Evolutionary conservation across 768 basidiomycete species (phyloP), one percentile per base, ranked within the genome.

Genomic region (Boletus rubroflammeus): DNA sequence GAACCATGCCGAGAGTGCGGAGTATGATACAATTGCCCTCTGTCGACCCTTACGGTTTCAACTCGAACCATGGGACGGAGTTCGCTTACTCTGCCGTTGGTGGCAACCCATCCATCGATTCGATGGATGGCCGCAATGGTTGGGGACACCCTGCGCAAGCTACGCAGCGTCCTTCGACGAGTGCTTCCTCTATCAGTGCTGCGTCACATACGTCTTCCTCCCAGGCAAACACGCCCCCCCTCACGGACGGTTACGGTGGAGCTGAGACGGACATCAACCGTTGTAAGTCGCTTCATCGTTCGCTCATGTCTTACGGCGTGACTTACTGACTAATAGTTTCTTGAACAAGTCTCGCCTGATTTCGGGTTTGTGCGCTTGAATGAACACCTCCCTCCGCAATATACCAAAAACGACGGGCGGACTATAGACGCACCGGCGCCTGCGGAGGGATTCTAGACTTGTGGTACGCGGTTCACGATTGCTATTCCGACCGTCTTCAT

Each of bases 311-410:
- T 71, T 70, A 71, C 69, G 65, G 70, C 64, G 73, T 75, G 67
- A 65, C 71, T 75, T 77, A 78, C 76, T 79, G 74, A 80, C 75
- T 53, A 55, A 49, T 66, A 75, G 72, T 76, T 70, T 72, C 64
- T 65, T 70, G 62, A 70, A 70, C 51, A 69, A 65, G 88, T 86
- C 81, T 87, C 88, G 65, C 88, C 88, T 72, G 88, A 90, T 78
- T 90, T 88, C 76, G 89, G 86, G 56, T 90, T 83, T 74, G 87
- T 90, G 66, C 78, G 80, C 64, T 86, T 90, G 86, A 88, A 84
- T 71, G 88, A 88, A 68, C 85, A 89, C 65, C 71, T 88, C 53
- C 79, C 82, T 50, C 76, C 78, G 62, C 78, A 81, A 62, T 85
- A 84, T 76, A 78, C 73, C 73, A 85, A 86, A 57, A 64, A 70